A percentile compares a stretch with the other conserved stretches of the same genome.
These are phyloP conservation scores for Haplosporangium sp. DNA, from an alignment of 371 early-diverging fungal genomes.

Conservation along the genomic window DNA sequence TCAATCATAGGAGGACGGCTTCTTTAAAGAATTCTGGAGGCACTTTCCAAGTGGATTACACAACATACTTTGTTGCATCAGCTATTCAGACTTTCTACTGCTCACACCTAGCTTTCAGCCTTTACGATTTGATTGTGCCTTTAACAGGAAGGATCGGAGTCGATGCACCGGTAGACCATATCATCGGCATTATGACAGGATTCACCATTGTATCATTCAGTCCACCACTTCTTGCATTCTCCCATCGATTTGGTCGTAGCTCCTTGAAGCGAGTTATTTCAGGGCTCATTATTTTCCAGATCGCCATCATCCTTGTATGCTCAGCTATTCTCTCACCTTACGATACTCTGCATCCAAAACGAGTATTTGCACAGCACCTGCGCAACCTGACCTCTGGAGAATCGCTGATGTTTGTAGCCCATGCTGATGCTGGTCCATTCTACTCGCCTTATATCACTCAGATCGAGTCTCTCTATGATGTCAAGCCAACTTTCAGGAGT, in stretches of 20 bases:
- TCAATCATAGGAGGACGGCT: conserved; percentile 13
- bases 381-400: conserved; percentile 75
- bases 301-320: conserved; percentile 47
- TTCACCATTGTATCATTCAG: conserved; percentile 61
- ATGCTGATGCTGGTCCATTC: conserved; percentile 75
- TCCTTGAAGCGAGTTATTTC: conserved; percentile 57
- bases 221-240: conserved; percentile 67
- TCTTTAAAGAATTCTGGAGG: neutral
- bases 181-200: conserved; percentile 72
- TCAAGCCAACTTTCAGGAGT: conserved; percentile 53
- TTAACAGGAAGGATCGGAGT: conserved; percentile 81
- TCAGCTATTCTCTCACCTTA: conserved; percentile 60
- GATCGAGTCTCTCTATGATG: conserved; percentile 58
- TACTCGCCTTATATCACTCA: conserved; percentile 59
- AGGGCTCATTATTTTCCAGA: conserved; percentile 52
- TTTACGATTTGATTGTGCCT: conserved; percentile 78
- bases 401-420: conserved; percentile 66
- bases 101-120: conserved; percentile 60
- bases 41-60: conserved; percentile 10
- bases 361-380: conserved; percentile 70
- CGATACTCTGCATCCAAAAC: conserved; percentile 74
- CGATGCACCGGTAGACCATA: conserved; percentile 75
- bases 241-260: conserved; percentile 66
- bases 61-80: conserved; percentile 60
- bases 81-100: conserved; percentile 59